phyloP scores from a whole-genome alignment of 2,329 filamentous ascomycete species.

The Orbilia ellipsospora region DNA sequence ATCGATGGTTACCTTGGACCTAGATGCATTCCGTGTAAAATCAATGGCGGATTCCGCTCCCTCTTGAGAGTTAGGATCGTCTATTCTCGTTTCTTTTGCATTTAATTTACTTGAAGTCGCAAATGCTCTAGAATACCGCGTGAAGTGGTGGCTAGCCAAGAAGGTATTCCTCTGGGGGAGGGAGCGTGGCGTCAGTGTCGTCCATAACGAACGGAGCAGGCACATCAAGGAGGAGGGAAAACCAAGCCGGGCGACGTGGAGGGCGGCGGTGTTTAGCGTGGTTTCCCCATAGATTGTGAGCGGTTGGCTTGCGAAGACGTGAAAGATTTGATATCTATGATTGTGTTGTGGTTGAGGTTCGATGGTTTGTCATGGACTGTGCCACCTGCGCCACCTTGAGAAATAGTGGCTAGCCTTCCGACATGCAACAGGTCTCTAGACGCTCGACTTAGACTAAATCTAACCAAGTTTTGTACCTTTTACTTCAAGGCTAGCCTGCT shows the following conservation, averaged over 20 bases:
- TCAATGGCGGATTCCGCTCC: too few species aligned
- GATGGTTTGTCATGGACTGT: constrained; percentile 31
- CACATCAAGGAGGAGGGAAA: constrained; percentile 33
- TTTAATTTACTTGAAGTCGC: background rate
- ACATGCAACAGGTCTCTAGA: too few species aligned
- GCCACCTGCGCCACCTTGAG: too few species aligned
- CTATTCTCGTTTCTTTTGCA: background rate
- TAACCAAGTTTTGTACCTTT: too few species aligned
- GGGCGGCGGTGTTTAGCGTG: constrained; percentile 1
- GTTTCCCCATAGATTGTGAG: constrained; percentile 19
- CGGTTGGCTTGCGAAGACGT: background rate
- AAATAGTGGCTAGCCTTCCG: too few species aligned
- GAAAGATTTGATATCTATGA: background rate
- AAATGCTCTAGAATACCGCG: background rate
- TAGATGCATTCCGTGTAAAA: background rate
- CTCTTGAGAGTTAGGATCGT: background rate
- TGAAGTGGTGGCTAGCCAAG: background rate
- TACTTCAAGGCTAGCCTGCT: too few species aligned
- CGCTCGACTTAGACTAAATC: too few species aligned
- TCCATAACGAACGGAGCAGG: constrained; percentile 24
- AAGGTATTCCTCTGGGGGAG: background rate
- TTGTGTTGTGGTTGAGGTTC: constrained; percentile 19
- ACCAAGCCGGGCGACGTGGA: background rate
- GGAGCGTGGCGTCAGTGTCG: constrained; percentile 22
- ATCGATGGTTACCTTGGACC: constrained; percentile 38